These are phyloP conservation scores for Incumbomyces lentus DNA, from an alignment of 2,329 filamentous ascomycete species.

Conservation along the genomic window DNA sequence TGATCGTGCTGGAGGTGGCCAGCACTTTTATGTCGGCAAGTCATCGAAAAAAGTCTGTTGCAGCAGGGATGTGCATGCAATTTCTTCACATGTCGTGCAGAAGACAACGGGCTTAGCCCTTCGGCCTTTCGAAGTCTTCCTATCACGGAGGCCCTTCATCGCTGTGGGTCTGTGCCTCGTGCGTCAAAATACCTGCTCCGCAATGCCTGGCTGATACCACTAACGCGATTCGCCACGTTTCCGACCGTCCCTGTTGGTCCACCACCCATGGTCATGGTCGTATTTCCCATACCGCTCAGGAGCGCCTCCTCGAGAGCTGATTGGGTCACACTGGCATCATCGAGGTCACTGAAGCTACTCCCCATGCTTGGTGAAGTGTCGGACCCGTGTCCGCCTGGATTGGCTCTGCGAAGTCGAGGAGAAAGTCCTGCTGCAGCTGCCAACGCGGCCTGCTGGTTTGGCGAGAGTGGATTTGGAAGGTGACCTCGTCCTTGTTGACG, in stretches of 20 bases:
- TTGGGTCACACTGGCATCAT: constrained; percentile 55
- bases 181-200: constrained; percentile 40
- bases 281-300: constrained; percentile 51
- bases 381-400: constrained; percentile 35
- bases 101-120: no score
- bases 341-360: constrained; percentile 56
- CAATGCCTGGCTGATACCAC: constrained; percentile 43
- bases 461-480: constrained; percentile 25
- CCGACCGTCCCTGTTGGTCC: constrained; percentile 18
- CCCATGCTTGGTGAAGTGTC: constrained; percentile 53
- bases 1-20: no score
- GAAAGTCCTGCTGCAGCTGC: constrained; percentile 24
- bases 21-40: no score
- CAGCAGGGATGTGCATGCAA: no score
- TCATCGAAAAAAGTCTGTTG: no score
- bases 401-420: constrained; percentile 23
- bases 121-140: no score
- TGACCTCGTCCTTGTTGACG: constrained; percentile 2
- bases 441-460: constrained; percentile 40
- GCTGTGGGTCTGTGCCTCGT: constrained; percentile 7
- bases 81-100: no score
- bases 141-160: constrained; percentile 11
- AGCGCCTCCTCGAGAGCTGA: constrained; percentile 55
- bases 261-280: constrained; percentile 16
- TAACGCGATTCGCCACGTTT: constrained; percentile 40